phyloP scores from a whole-genome alignment of 495 filamentous ascomycete genomes.

The Aspergillus ellipticus region DNA sequence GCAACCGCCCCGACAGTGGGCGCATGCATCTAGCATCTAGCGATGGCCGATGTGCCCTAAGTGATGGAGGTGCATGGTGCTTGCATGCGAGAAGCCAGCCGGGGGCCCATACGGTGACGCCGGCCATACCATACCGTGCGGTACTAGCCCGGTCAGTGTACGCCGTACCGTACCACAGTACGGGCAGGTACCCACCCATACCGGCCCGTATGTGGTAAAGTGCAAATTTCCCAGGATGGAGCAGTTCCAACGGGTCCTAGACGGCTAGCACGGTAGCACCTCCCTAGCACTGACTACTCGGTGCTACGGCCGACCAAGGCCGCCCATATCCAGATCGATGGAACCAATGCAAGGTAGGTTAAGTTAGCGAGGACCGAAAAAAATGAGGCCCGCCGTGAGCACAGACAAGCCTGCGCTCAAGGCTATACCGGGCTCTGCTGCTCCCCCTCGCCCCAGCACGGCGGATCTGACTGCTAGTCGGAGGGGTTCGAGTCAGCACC shows the following conservation, averaged over 20 bases:
- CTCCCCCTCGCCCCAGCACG: slow-evolving; percentile 3
- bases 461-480: slow-evolving; percentile 10
- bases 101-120: neutral
- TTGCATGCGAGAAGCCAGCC: neutral
- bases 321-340: slow-evolving; percentile 8
- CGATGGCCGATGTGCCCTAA: neutral
- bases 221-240: slow-evolving; percentile 4
- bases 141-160: neutral
- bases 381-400: slow-evolving; percentile 4
- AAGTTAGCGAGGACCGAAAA: slow-evolving; percentile 1
- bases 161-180: neutral
- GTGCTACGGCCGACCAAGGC: neutral
- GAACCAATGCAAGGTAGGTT: slow-evolving; percentile 7
- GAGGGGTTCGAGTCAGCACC: neutral
- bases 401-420: slow-evolving; percentile 14
- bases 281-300: neutral
- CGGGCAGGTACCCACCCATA: no score
- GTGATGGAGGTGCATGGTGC: neutral
- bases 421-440: slow-evolving; percentile 9
- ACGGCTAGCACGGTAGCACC: neutral
- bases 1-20: neutral
- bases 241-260: neutral
- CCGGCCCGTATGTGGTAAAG: neutral
- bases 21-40: neutral
- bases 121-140: neutral